Base-by-base conservation (phyloP, 805 yeast genomes). In the Candida quercuum region DNA sequence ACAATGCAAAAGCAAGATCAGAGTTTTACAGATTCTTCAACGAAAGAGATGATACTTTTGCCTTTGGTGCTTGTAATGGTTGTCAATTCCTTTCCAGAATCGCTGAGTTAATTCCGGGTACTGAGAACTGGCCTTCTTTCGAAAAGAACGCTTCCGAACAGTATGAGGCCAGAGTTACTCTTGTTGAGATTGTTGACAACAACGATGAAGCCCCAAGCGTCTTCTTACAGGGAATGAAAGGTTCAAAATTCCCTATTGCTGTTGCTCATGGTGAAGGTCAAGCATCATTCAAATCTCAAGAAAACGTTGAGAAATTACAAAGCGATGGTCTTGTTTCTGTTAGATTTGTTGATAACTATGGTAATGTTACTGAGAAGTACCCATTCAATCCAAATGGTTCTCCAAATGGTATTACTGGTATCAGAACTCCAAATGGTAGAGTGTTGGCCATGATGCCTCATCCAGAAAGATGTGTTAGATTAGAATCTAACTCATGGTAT, bases 201-300 rank as follows among this genome's bases (percentile, higher is more conserved):
- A 67, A 67, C 38, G 73, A 73, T 39, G 64, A 63, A 18, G 47
- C 51, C 9, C 63, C 66, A 37, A 67, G 74, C 39, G 78, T 93
- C 38, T 91, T 93, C 73, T 76, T 89, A 51, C 74, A 82, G 40
- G 86, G 84, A 37, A 88, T 93, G 98, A 74, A 78, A 54, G 95
- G 96, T n/a, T 86, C 97, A 7, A 78, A 79, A 53, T 64, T 93
- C 54, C 99, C 99, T 37, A 87, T 93, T 64, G 96, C 94, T 16
- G 98, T 93, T 49, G 99, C 99, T 4, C 99, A 93, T 59, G 99
- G 99, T 51, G 99, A 93, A 68, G 99, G 99, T 54, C 76, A 86
- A 52, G 98, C 97, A 12, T 63, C 71, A 30, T 93, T 91, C 60
- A 64, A 65, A 31, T 43, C 61, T 22, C 67, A 62, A 9, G 68